Evolutionary conservation across 208 protist species (phyloP).

Genomic region (Trypanosomatidae sp.): DNA sequence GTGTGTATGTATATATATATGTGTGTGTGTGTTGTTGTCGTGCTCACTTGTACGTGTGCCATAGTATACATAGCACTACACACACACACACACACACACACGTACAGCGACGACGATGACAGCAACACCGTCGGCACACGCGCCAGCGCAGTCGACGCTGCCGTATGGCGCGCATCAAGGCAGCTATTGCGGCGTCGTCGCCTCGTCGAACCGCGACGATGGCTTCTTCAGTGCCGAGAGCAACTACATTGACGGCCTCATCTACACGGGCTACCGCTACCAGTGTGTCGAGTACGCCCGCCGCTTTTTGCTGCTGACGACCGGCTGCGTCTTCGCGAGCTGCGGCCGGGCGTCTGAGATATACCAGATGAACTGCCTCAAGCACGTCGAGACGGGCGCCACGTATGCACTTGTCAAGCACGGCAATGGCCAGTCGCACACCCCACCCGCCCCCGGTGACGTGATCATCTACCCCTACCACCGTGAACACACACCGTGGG

Average conservation of each 20-base stretch:
- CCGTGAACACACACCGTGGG: constrained; percentile 30
- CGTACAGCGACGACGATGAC: too few species aligned
- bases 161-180: constrained; percentile 54
- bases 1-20: too few species aligned
- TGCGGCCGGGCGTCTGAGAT: constrained; percentile 56
- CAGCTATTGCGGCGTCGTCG: constrained; percentile 48
- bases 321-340: constrained; percentile 51
- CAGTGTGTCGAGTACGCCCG: constrained; percentile 76
- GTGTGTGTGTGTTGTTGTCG: too few species aligned
- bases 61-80: too few species aligned
- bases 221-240: constrained; percentile 74
- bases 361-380: constrained; percentile 44
- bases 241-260: constrained; percentile 45
- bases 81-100: too few species aligned
- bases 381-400: constrained; percentile 40
- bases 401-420: constrained; percentile 23
- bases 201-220: constrained; percentile 60
- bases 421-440: constrained; percentile 24
- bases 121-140: too few species aligned
- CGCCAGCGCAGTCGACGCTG: constrained; percentile 6
- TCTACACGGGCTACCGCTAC: constrained; percentile 70
- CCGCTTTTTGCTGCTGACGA: constrained; percentile 57
- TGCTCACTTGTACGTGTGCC: too few species aligned
- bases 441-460: constrained; percentile 33
- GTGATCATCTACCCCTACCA: constrained; percentile 63